phyloP scores from a whole-genome alignment of 768 basidiomycete genomes.

The Podaxis pistillaris region DNA sequence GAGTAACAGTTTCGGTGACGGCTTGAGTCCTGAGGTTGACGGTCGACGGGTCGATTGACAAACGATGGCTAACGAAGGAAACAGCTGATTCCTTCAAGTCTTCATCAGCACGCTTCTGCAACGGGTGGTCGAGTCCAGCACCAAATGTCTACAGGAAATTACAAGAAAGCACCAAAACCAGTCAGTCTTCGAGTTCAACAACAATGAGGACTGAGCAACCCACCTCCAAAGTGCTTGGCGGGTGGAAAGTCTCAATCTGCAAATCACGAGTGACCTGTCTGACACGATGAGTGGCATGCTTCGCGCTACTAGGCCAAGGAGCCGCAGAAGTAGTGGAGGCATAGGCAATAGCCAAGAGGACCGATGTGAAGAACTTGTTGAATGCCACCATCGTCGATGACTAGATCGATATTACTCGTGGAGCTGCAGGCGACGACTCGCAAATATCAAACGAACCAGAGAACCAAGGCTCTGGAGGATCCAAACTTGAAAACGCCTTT shows the following conservation, averaged over 20 bases:
- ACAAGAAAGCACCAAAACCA: background rate
- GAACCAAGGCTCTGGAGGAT: background rate
- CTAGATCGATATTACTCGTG: background rate
- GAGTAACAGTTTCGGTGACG: conserved; percentile 19
- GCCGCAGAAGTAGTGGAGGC: conserved; percentile 15
- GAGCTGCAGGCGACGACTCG: background rate
- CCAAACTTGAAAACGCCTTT: background rate
- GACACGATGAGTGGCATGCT: conserved; percentile 21
- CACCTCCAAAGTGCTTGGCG: conserved; percentile 24
- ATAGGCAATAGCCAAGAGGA: conserved; percentile 15
- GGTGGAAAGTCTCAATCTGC: conserved; percentile 25
- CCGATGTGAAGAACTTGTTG: conserved; percentile 15
- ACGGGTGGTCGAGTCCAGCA: conserved; percentile 24
- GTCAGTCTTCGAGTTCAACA: background rate
- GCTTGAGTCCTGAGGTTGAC: conserved; percentile 23
- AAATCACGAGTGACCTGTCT: conserved; percentile 16
- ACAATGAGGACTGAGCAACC: background rate
- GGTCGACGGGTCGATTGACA: conserved; percentile 21
- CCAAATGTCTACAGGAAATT: conserved; percentile 24
- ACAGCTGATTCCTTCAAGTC: conserved; percentile 28
- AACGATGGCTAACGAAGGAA: conserved; percentile 24
- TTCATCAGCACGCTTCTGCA: conserved; percentile 19
- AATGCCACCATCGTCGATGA: conserved; percentile 8
- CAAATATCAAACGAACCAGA: background rate
- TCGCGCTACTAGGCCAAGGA: conserved; percentile 15